Evolutionary conservation across 345 rosid species (phyloP).

Genomic region (Eucalyptus caleyi): DNA sequence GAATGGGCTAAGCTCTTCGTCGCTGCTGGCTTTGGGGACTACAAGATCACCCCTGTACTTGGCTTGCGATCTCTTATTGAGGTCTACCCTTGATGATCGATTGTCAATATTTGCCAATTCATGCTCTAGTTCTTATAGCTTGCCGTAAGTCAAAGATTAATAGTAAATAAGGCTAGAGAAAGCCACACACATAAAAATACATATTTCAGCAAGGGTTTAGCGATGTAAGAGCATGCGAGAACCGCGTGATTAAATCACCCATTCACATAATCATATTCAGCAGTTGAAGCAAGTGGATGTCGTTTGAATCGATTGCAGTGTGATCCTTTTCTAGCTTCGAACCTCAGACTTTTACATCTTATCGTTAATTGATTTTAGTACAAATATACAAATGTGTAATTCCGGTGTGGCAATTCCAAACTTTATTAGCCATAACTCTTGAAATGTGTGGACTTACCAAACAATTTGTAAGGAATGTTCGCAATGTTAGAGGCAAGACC

Average conservation of each 20-base stretch:
- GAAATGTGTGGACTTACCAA: neutral
- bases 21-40: conserved; percentile 6
- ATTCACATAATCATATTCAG: neutral
- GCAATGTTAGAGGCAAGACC: neutral
- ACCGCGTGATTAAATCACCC: accelerated
- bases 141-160: neutral
- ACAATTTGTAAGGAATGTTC: neutral
- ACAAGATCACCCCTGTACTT: neutral
- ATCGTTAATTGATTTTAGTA: neutral
- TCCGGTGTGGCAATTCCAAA: neutral
- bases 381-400: neutral
- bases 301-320: neutral
- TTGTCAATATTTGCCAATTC: neutral
- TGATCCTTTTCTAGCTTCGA: neutral
- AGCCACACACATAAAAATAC: neutral
- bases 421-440: neutral
- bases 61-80: neutral
- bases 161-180: neutral
- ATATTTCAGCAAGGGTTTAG: neutral
- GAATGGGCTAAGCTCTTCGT: conserved; percentile 9
- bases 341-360: neutral
- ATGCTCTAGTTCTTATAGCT: neutral
- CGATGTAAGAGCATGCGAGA: neutral
- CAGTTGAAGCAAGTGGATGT: neutral
- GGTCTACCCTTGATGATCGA: neutral